Evolutionary conservation across 495 filamentous ascomycete genomes (phyloP).

Genomic region (Durotheca rogersii): DNA sequence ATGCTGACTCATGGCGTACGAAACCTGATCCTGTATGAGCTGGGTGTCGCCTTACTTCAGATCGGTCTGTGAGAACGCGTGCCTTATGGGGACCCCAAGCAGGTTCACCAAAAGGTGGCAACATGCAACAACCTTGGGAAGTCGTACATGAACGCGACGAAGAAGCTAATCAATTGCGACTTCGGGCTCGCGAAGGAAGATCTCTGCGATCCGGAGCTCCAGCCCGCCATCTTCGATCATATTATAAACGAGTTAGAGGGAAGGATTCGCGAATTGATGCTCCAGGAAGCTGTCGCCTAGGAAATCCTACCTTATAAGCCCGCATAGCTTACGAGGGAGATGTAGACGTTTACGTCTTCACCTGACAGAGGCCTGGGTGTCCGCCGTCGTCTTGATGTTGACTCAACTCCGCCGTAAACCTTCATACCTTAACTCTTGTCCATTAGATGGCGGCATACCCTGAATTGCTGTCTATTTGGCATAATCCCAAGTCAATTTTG

Average conservation of each 20-base stretch:
- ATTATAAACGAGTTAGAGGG: conserved; percentile 7
- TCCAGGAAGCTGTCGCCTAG: no score
- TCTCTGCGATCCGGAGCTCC: background rate
- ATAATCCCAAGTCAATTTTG: no score
- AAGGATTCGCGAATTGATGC: no score
- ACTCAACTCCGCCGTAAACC: no score
- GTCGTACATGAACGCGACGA: conserved; percentile 3
- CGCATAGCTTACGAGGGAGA: no score
- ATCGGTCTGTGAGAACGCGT: conserved; percentile 29
- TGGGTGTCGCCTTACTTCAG: conserved; percentile 30
- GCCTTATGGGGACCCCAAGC: conserved; percentile 4
- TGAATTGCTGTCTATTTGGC: no score
- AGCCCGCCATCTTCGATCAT: conserved; percentile 6
- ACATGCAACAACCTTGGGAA: conserved; percentile 2
- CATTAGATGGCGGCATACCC: no score
- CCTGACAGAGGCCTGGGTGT: no score
- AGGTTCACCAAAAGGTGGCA: conserved; percentile 8
- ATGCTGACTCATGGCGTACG: conserved; percentile 24
- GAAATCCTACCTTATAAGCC: no score
- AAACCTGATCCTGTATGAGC: conserved; percentile 28
- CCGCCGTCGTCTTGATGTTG: no score
- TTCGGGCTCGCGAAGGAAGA: conserved; percentile 11
- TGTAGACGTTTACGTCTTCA: no score
- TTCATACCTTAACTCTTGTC: no score
- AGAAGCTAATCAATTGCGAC: conserved; percentile 13